These are phyloP conservation scores for Cubamyces lactineus DNA, from an alignment of 768 basidiomycete species.

Conservation along the genomic window DNA sequence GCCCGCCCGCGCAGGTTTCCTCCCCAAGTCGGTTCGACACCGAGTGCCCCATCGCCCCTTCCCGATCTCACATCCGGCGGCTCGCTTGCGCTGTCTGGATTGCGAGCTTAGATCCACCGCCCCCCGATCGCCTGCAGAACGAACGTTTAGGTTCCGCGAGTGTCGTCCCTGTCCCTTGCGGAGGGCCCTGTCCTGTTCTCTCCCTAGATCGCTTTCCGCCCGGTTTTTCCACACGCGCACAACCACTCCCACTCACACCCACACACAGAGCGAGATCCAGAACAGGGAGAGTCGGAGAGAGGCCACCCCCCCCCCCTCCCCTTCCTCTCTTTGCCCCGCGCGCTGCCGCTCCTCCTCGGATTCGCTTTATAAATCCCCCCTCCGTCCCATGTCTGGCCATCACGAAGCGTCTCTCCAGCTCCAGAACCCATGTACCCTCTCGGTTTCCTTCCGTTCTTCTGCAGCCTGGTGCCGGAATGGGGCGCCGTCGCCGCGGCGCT, in stretches of 20 bases:
- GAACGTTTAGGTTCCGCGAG: too few species aligned
- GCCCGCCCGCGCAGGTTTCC: background rate
- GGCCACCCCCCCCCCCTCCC: too few species aligned
- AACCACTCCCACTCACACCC: too few species aligned
- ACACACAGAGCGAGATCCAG: background rate
- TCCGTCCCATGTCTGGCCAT: constrained; percentile 27
- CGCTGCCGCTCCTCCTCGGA: background rate
- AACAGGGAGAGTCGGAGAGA: too few species aligned
- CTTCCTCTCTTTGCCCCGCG: background rate
- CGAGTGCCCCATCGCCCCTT: constrained; percentile 4
- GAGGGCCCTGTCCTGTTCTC: too few species aligned
- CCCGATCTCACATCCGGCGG: constrained; percentile 20
- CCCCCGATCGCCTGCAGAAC: constrained; percentile 16
- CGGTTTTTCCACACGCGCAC: too few species aligned
- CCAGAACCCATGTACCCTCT: constrained; percentile 44
- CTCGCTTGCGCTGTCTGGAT: constrained; percentile 16
- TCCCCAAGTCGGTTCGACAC: too few species aligned
- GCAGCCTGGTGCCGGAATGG: constrained; percentile 40
- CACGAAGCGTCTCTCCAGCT: constrained; percentile 4
- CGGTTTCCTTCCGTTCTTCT: constrained; percentile 44
- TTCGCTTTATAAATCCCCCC: constrained; percentile 17
- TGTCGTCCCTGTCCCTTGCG: constrained; percentile 6
- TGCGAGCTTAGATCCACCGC: constrained; percentile 14
- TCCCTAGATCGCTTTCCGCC: too few species aligned
- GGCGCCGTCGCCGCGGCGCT: constrained; percentile 39